Percentiles rank a stretch among this genome's conserved stretches.
These are phyloP conservation scores for Spergularia marina DNA, from an alignment of 148 eudicot genomes.

Conservation along the genomic window DNA sequence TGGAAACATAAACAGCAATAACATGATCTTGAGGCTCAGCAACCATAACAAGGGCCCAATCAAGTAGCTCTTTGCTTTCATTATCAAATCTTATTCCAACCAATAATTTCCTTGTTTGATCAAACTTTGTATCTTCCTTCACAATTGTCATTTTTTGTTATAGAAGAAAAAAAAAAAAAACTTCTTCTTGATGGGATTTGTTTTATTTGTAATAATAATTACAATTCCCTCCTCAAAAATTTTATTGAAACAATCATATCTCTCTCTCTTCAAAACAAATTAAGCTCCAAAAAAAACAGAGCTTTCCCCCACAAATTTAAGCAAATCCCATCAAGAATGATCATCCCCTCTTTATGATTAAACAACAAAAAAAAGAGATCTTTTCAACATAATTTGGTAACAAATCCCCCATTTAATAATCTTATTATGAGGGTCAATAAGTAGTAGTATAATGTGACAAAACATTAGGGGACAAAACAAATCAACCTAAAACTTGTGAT, in stretches of 20 bases:
- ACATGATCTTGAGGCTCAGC: conserved; percentile 78
- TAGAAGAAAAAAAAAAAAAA: no score
- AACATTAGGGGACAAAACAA: conserved; percentile 25
- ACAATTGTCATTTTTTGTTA: conserved; percentile 33
- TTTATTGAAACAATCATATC: neutral
- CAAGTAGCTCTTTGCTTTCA: conserved; percentile 59
- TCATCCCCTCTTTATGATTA: conserved; percentile 3
- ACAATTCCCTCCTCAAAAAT: no score
- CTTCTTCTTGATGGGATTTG: conserved; percentile 20
- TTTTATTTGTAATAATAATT: no score
- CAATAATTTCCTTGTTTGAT: conserved; percentile 44
- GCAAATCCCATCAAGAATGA: conserved; percentile 23
- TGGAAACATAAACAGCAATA: conserved; percentile 68
- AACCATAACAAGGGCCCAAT: conserved; percentile 84
- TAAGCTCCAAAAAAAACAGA: conserved; percentile 16
- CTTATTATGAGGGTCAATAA: conserved; percentile 9
- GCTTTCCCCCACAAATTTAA: conserved; percentile 11
- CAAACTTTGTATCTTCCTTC: conserved; percentile 26
- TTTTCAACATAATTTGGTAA: conserved; percentile 23
- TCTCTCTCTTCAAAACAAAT: neutral
- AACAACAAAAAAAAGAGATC: conserved; percentile 20
- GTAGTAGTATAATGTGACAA: conserved; percentile 18
- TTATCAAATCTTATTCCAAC: conserved; percentile 71
- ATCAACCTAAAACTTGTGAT: conserved; percentile 26
- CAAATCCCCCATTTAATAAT: conserved; percentile 19